Conservation (phyloP, 495 filamentous ascomycete species). For the Aspergillus asperescens region DNA sequence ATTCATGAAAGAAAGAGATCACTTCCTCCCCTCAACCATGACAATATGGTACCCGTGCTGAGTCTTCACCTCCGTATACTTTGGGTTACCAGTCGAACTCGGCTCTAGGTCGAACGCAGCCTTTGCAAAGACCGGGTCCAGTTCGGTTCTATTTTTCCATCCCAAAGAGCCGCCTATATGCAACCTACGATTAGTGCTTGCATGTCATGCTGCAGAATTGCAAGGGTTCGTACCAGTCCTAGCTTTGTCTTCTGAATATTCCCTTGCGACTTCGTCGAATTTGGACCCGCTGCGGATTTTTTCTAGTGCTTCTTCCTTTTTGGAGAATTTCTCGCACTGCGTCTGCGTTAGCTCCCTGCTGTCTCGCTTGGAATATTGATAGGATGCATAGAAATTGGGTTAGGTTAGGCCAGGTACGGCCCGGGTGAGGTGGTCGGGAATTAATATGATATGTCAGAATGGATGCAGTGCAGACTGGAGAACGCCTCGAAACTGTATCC, state of each 20-base stretch:
- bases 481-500: too few relatives aligned
- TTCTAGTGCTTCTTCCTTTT: slow-evolving; percentile 80
- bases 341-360: neutral
- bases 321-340: slow-evolving; percentile 81
- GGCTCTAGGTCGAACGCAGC: slow-evolving; percentile 73
- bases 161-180: slow-evolving; percentile 69
- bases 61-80: slow-evolving; percentile 76
- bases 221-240: slow-evolving; percentile 54
- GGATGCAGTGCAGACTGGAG: too few relatives aligned
- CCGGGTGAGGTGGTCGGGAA: too few relatives aligned
- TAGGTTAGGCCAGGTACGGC: too few relatives aligned
- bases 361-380: neutral
- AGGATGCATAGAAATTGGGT: neutral
- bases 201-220: neutral
- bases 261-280: slow-evolving; percentile 83
- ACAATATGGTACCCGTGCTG: slow-evolving; percentile 89
- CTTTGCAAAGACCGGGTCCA: slow-evolving; percentile 73
- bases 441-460: too few relatives aligned
- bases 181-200: neutral
- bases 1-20: neutral
- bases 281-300: slow-evolving; percentile 71
- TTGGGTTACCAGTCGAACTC: slow-evolving; percentile 70
- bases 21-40: slow-evolving; percentile 77
- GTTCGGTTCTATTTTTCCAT: slow-evolving; percentile 71
- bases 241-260: slow-evolving; percentile 88